Evolutionary conservation across 306 rosid species (phyloP), one percentile per base, ranked within the genome.

Genomic region (Trifolium fragiferum): DNA sequence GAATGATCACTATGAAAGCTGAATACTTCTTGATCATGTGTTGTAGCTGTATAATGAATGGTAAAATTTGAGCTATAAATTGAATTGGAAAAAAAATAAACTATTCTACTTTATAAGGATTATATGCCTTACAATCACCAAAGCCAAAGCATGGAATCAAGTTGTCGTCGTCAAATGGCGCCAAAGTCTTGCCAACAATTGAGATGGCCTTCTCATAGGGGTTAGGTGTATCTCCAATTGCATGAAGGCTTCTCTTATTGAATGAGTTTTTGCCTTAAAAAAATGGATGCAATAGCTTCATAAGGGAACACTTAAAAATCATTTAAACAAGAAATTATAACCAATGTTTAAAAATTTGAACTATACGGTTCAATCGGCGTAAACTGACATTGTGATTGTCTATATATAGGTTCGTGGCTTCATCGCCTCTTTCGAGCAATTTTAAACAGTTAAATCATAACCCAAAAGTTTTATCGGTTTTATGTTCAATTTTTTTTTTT

Each of bases 131-230:
- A 93, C 97, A 89, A 82, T 91, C 96, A 68, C 98, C 98, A 80
- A 93, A 93, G 71, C 97, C 98, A 77, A 87, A 93, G 54, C 98
- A 93, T 83, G 98, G 97, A 80, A 93, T 93, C 74, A 93, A 84
- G 82, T 89, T 89, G 76, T 93, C 98, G 41, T 93, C 98, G 73
- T 91, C 97, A 70, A 93, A 91, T 37, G 98, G 94, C 67, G 98
- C 89, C 82, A 93, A 74, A 57, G 98, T 93, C 81, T 89, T 93
- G 71, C 98, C 97, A 25, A 91, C 67, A 37, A 93, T 86, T 1
- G 93, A 69, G 40, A 93, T 82, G 4, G 98, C 97, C 63, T 87
- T 89, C 83, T 91, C 97, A 62, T 93, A 93, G 1, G 98, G 98
- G 80, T 93, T 93, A 3, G 98, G 92, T 18, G 84, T 65, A 54